Base-by-base conservation (phyloP, 306 rosid species). In the Vigna trinervia region DNA sequence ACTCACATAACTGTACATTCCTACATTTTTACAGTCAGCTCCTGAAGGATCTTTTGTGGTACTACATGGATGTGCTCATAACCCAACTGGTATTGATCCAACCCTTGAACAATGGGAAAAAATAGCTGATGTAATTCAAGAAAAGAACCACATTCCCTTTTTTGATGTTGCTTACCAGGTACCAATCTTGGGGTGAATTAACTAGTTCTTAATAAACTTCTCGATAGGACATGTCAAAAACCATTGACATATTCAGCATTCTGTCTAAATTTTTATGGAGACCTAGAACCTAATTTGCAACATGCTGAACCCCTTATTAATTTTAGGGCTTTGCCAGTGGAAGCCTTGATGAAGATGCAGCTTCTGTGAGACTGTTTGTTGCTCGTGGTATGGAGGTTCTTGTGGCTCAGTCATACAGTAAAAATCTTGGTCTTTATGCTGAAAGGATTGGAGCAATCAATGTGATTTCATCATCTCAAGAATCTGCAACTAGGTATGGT, bases 31-130 rank as follows among this genome's bases (percentile, higher is more conserved):
- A 19, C 80, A 95, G 99, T 91, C 88, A 15, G 97, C 97, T 56
- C 96, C 99, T 1, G 97, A 95, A 82, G 99, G 97, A 78, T 86
- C 99, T 67, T 95, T 95, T 84, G 82, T 95, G 65, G 48, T 95
- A 82, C 97, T 95, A 83, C 99, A 95, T 88, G 99, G 99, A 78
- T 95, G 99, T 85, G 99, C 99, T 64, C 99, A 95, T 85, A 92
- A 95, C 82, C 99, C 99, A 47, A 92, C 99, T 51, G 99, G 99
- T 80, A 95, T 95, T 68, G 99, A 95, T 83, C 99, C 97, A 58
- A 92, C 96, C 17, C 89, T 82, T 30, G 91, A 92, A 30, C 99
- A 95, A 82, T 95, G 99, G 99, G 96, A 88, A 78, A 92, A 84
- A 78, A 92, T 95, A 82, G 99, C 94, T 48, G 97, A 92, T 87